phyloP scores from a whole-genome alignment of 2,329 filamentous ascomycete species.

The Fusarium metavorans region DNA sequence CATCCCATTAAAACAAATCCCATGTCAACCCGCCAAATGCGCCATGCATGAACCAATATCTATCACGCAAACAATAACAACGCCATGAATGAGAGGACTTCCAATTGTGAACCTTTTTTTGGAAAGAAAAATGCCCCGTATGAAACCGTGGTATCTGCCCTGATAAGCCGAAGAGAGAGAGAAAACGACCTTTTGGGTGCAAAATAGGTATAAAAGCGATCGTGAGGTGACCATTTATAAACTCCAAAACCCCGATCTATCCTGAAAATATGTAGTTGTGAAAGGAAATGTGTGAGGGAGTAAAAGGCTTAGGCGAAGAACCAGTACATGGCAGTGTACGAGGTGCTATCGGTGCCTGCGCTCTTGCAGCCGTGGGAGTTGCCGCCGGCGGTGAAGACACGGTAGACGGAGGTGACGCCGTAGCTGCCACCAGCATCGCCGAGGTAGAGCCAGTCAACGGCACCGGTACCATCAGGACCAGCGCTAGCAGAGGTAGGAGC shows the following conservation, averaged over 20 bases:
- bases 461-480: constrained; percentile 62
- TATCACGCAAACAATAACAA: background rate
- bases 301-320: constrained; percentile 57
- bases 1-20: background rate
- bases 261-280: constrained; percentile 30
- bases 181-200: constrained; percentile 34
- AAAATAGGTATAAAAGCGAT: constrained; percentile 36
- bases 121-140: constrained; percentile 5
- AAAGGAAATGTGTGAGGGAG: constrained; percentile 16
- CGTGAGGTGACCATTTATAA: constrained; percentile 38
- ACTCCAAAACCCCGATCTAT: constrained; percentile 40
- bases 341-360: constrained; percentile 62
- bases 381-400: constrained; percentile 67
- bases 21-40: background rate
- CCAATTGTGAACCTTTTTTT: constrained; percentile 22
- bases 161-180: constrained; percentile 21
- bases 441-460: constrained; percentile 68
- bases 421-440: constrained; percentile 54
- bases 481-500: constrained; percentile 64
- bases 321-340: constrained; percentile 71
- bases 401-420: constrained; percentile 61
- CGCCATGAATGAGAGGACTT: constrained; percentile 19
- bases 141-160: constrained; percentile 39
- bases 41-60: constrained; percentile 4
- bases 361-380: constrained; percentile 57